These are phyloP conservation scores for Sinapis alba DNA, from an alignment of 441 rosid species.

Conservation along the genomic window DNA sequence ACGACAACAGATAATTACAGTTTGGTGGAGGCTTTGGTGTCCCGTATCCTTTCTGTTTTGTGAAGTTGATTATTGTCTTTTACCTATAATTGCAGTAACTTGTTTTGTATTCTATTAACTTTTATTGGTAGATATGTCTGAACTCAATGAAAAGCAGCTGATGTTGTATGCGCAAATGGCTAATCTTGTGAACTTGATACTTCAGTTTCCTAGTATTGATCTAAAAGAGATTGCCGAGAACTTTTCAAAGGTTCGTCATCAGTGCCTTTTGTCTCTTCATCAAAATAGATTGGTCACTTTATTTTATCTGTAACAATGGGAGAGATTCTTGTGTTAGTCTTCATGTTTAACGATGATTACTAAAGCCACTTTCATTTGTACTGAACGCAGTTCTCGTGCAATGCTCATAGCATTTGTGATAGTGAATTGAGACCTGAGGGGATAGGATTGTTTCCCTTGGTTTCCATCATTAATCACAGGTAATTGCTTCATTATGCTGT, in stretches of 20 bases:
- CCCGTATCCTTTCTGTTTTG: slow-evolving; percentile 72
- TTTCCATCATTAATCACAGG: slow-evolving; percentile 96
- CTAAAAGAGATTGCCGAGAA: slow-evolving; percentile 78
- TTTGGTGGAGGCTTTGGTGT: slow-evolving; percentile 80
- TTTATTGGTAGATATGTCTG: slow-evolving; percentile 61
- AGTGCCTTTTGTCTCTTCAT: background rate
- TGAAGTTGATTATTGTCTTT: background rate
- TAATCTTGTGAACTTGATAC: slow-evolving; percentile 79
- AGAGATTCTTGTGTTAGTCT: background rate
- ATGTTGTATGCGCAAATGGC: slow-evolving; percentile 97
- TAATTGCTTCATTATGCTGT: slow-evolving; percentile 32
- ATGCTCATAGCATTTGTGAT: slow-evolving; percentile 95
- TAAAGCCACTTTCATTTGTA: slow-evolving; percentile 12
- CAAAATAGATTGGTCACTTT: slow-evolving; percentile 11
- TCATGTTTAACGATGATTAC: slow-evolving; percentile 1
- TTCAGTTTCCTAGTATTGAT: slow-evolving; percentile 64
- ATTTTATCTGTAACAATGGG: background rate
- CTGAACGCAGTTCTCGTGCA: slow-evolving; percentile 85
- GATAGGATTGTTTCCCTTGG: slow-evolving; percentile 88
- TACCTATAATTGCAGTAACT: background rate
- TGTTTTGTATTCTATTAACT: slow-evolving; percentile 46
- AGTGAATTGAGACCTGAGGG: slow-evolving; percentile 94
- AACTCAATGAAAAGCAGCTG: slow-evolving; percentile 80
- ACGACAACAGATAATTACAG: slow-evolving; percentile 60
- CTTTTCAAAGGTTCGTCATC: slow-evolving; percentile 72